Evolutionary conservation across 257 asterid genomes (phyloP).

Genomic region (Paulownia fortunei): DNA sequence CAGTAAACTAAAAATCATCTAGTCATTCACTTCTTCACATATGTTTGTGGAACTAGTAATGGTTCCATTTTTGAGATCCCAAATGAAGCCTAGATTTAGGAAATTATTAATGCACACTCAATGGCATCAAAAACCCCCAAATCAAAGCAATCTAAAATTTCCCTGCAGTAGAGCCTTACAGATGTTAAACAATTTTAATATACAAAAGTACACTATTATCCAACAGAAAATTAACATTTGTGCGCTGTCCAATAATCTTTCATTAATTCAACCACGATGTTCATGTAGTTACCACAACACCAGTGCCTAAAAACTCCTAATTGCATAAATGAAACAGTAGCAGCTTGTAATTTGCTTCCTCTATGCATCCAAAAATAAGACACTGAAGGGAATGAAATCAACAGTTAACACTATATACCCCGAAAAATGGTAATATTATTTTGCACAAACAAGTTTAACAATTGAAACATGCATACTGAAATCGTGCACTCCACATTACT

Average conservation of each 20-base stretch:
- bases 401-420: not conserved
- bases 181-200: not conserved
- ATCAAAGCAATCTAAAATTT: not conserved
- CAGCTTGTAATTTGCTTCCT: not conserved
- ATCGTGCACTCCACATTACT: not conserved
- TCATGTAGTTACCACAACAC: not conserved
- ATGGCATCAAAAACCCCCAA: not conserved
- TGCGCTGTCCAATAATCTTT: not conserved
- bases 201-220: not conserved
- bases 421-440: not conserved
- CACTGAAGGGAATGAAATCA: not conserved
- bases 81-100: not conserved
- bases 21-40: not conserved
- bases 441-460: not conserved
- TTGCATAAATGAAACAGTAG: not conserved
- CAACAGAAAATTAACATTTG: not conserved
- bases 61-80: not conserved
- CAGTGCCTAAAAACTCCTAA: not conserved
- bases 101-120: not conserved
- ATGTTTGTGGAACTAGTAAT: not conserved
- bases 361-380: not conserved
- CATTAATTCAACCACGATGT: not conserved
- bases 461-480: not conserved
- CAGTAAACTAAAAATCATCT: not conserved
- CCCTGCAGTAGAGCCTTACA: not conserved